Percentiles rank a stretch among this genome's conserved stretches.
Evolutionary conservation across 2,329 filamentous ascomycete species (phyloP).

Genomic region (Daldinia eschscholtzii): DNA sequence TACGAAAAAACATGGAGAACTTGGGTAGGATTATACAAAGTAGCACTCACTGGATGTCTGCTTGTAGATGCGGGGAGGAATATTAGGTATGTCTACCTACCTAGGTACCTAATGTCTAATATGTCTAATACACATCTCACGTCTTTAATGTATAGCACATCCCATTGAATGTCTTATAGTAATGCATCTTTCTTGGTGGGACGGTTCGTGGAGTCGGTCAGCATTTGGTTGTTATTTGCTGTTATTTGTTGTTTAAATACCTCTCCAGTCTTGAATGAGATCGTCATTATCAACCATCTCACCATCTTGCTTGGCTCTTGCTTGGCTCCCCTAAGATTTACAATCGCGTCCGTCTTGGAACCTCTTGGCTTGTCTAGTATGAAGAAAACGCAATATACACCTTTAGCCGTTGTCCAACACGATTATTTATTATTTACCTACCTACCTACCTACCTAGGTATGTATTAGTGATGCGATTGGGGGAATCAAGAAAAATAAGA

Average conservation of each 20-base stretch:
- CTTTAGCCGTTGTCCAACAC: constrained; percentile 32
- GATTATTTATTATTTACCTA: neutral
- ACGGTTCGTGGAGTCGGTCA: constrained; percentile 8
- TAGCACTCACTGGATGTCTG: constrained; percentile 12
- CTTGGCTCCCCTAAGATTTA: constrained; percentile 35
- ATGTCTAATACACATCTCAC: neutral
- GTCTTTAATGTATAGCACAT: neutral
- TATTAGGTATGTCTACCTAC: neutral
- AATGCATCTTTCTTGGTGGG: constrained; percentile 8
- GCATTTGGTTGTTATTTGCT: neutral
- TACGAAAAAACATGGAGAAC: constrained; percentile 20
- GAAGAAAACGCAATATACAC: constrained; percentile 22
- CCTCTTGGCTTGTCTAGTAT: constrained; percentile 27
- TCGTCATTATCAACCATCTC: constrained; percentile 42
- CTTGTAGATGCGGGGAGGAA: constrained; percentile 22
- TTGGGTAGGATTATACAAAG: constrained; percentile 3
- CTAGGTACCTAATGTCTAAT: constrained; percentile 1
- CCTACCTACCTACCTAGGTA: too few species aligned
- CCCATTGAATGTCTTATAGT: neutral
- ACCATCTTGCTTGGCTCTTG: constrained; percentile 38
- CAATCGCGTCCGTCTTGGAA: constrained; percentile 39
- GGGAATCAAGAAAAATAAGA: neutral
- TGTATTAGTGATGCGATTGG: neutral
- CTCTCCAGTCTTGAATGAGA: constrained; percentile 33
- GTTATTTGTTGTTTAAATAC: constrained; percentile 22